Evolutionary conservation across 441 rosid species (phyloP), one percentile per base, ranked within the genome.

Genomic region (Eruca vesicaria): DNA sequence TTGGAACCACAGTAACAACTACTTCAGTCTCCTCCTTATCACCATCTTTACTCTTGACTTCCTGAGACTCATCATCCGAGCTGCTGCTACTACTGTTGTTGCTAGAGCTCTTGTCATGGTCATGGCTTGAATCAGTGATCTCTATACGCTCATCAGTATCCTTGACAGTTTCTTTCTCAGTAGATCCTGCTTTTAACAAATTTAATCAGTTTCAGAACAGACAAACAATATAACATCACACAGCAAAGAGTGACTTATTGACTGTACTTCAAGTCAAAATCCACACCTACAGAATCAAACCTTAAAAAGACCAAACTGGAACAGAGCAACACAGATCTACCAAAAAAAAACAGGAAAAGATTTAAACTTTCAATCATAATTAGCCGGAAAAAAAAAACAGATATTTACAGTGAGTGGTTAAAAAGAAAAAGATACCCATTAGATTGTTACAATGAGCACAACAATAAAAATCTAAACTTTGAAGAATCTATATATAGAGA

Each of bases 21-120:
- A 53, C 32, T 18, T 50, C 56, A 20, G 63, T 53, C 73, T 79
- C 84, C 73, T 78, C 84, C 33, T 76, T 66, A 10, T 35, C 78
- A 68, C 84, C 71, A 59, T 55, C 59, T 56, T 75, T 78, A 83
- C 82, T 82, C 57, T 61, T 73, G 15, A 15, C 33, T 50, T 69
- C 83, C 56, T 29, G 78, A 70, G 88, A 82, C 23, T 92, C 91
- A 3, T 84, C 84, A 78, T 86, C 89, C 8, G 89, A 85, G 26
- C 58, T 53, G 50, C 85, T 79, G 72, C 76, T 74, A 62, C 82
- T 72, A 7, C 71, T 19, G 23, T 65, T 68, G 62, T 78, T 74
- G 66, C 79, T 84, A 83, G 79, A 75, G 79, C 76, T 79, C 69
- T 66, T 75, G 69, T 68, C 81, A 57, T 82, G 82, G 68, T 82